A percentile compares a stretch with the other conserved stretches of the same genome.
Conservation (phyloP, 257 asterid genomes). For the Fraxinus americana region DNA sequence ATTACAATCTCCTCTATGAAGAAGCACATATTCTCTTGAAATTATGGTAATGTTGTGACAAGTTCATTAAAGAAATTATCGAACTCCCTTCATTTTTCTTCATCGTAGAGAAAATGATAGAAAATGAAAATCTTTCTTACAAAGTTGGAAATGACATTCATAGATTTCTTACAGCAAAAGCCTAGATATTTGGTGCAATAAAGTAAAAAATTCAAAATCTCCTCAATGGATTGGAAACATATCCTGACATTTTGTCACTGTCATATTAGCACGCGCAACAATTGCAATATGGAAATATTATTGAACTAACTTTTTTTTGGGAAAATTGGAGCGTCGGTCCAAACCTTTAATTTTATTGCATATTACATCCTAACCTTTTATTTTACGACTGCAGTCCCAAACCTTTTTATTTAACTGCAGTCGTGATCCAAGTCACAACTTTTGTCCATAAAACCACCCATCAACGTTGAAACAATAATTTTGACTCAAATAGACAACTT, state of each 20-base stretch:
- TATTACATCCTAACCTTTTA: too few species aligned
- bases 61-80: not conserved
- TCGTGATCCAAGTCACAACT: too few species aligned
- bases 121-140: not conserved
- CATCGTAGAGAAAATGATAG: not conserved
- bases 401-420: too few species aligned
- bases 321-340: too few species aligned
- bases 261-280: conserved; percentile 31
- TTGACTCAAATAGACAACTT: too few species aligned
- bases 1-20: not conserved
- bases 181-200: conserved; percentile 22
- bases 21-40: not conserved
- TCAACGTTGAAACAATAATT: too few species aligned
- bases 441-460: too few species aligned
- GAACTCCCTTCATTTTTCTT: not conserved
- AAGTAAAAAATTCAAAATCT: conserved; percentile 22
- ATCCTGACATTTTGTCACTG: conserved; percentile 28
- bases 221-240: conserved; percentile 33
- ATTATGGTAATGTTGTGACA: not conserved
- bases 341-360: too few species aligned
- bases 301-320: not conserved
- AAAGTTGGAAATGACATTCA: conserved; percentile 23
- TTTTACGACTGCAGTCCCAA: too few species aligned
- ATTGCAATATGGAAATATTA: conserved; percentile 13
- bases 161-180: conserved; percentile 17